Percentiles rank a stretch among this genome's conserved stretches.
Evolutionary conservation across 345 rosid genomes (phyloP).

Genomic region (Bretschneidera sinensis): DNA sequence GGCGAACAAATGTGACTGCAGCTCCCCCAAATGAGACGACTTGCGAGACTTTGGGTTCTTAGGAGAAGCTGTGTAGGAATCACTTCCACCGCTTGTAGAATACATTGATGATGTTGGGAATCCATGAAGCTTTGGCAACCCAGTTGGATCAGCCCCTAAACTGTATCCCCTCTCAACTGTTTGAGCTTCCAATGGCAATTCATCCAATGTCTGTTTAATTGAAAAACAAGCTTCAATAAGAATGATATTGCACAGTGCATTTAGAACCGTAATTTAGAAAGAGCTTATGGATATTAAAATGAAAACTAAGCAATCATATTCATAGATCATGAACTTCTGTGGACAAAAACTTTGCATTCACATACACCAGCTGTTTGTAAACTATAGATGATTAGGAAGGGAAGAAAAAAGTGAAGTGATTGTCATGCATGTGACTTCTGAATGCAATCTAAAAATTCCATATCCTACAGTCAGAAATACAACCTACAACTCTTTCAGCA

Average conservation of each 20-base stretch:
- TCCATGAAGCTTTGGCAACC: conserved; percentile 77
- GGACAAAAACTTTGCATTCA: too few relatives aligned
- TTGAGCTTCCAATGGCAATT: conserved; percentile 89
- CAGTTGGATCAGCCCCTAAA: conserved; percentile 59
- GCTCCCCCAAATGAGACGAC: conserved; percentile 70
- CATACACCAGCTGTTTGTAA: too few relatives aligned
- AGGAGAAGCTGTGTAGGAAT: conserved; percentile 46
- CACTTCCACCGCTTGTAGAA: conserved; percentile 40
- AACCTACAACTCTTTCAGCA: too few relatives aligned
- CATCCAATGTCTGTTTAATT: conserved; percentile 81
- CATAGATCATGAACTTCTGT: too few relatives aligned
- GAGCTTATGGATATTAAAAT: neutral
- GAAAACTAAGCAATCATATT: neutral
- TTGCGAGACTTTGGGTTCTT: conserved; percentile 51
- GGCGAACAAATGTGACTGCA: conserved; percentile 47
- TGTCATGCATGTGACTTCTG: too few relatives aligned
- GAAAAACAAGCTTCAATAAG: neutral
- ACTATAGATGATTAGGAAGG: too few relatives aligned
- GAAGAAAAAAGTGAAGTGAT: too few relatives aligned
- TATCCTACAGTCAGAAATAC: neutral
- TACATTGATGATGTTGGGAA: conserved; percentile 59
- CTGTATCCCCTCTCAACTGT: conserved; percentile 79
- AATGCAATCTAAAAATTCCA: neutral
- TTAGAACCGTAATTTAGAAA: too few relatives aligned
- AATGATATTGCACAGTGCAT: too few relatives aligned